phyloP scores from a whole-genome alignment of 495 filamentous ascomycete species.

The Melanomma pulvis-pyrius region DNA sequence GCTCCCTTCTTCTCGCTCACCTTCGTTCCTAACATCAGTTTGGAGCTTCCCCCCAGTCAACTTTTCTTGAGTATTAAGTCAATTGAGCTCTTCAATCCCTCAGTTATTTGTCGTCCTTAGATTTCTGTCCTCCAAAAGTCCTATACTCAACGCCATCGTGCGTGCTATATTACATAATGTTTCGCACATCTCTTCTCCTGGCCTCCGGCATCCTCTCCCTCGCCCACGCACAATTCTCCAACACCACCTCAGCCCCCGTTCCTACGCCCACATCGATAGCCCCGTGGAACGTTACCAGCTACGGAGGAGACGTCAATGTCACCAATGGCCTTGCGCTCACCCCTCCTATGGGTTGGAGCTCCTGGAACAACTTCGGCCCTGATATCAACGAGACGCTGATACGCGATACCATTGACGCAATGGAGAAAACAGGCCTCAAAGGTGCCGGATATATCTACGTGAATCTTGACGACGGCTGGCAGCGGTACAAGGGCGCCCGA shows the following conservation, averaged over 20 bases:
- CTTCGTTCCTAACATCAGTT: not conserved
- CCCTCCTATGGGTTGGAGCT: constrained; percentile 33
- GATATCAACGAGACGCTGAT: constrained; percentile 32
- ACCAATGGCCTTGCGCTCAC: constrained; percentile 28
- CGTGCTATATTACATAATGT: constrained; percentile 8
- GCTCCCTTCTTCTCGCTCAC: not conserved
- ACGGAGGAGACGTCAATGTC: constrained; percentile 24
- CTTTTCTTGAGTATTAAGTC: not conserved
- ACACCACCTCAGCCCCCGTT: constrained; percentile 12
- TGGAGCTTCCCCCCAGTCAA: not conserved
- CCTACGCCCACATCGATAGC: constrained; percentile 5
- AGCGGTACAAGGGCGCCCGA: constrained; percentile 28
- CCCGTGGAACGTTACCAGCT: constrained; percentile 26
- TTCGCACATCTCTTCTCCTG: not conserved
- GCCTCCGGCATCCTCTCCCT: not conserved
- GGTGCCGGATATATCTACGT: constrained; percentile 30
- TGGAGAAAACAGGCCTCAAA: constrained; percentile 23
- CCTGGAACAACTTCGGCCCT: constrained; percentile 32
- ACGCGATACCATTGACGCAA: constrained; percentile 15
- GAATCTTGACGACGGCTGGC: constrained; percentile 32
- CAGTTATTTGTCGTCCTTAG: not conserved
- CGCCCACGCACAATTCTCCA: constrained; percentile 11
- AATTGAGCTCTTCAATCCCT: not conserved
- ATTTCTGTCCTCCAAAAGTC: not conserved
- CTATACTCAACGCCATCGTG: not conserved